Evolutionary conservation across 768 basidiomycete genomes (phyloP).

Genomic region (Trametes cinnabarina): DNA sequence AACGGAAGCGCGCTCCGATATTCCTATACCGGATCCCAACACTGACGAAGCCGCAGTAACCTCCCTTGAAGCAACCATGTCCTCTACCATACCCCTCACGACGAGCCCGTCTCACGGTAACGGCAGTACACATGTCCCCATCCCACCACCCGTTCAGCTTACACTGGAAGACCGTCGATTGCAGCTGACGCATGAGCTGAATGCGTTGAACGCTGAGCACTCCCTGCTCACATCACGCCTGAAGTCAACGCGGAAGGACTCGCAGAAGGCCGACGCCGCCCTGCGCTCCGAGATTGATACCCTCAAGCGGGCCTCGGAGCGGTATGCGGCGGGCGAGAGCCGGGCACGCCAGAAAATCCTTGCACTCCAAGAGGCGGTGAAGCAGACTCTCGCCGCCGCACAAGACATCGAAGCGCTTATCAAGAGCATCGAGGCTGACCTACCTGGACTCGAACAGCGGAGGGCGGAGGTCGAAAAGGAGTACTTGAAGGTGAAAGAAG

Average conservation of each 20-base stretch:
- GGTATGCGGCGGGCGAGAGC: slow-evolving; percentile 67
- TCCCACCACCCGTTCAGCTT: slow-evolving; percentile 32
- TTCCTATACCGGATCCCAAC: slow-evolving; percentile 3
- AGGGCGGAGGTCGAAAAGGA: slow-evolving; percentile 45
- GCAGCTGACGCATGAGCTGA: slow-evolving; percentile 68
- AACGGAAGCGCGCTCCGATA: slow-evolving; percentile 13
- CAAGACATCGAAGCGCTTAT: slow-evolving; percentile 43
- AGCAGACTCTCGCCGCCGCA: slow-evolving; percentile 57
- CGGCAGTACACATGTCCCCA: slow-evolving; percentile 20
- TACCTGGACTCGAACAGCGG: slow-evolving; percentile 41
- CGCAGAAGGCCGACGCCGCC: slow-evolving; percentile 79
- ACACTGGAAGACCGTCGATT: slow-evolving; percentile 66
- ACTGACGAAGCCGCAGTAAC: slow-evolving; percentile 4
- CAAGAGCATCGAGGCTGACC: slow-evolving; percentile 37
- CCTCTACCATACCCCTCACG: slow-evolving; percentile 8
- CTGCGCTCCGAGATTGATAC: slow-evolving; percentile 83
- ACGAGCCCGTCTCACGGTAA: slow-evolving; percentile 6
- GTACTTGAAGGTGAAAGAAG: slow-evolving; percentile 38
- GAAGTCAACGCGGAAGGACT: slow-evolving; percentile 75
- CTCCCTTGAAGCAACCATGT: slow-evolving; percentile 6
- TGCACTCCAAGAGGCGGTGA: slow-evolving; percentile 85
- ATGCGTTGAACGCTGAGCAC: slow-evolving; percentile 61
- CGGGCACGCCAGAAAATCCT: slow-evolving; percentile 85
- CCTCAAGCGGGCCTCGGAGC: slow-evolving; percentile 80
- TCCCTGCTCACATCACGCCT: slow-evolving; percentile 65